Conservation (phyloP, 2,329 filamentous ascomycete genomes). For the Penicillium janthinellum region DNA sequence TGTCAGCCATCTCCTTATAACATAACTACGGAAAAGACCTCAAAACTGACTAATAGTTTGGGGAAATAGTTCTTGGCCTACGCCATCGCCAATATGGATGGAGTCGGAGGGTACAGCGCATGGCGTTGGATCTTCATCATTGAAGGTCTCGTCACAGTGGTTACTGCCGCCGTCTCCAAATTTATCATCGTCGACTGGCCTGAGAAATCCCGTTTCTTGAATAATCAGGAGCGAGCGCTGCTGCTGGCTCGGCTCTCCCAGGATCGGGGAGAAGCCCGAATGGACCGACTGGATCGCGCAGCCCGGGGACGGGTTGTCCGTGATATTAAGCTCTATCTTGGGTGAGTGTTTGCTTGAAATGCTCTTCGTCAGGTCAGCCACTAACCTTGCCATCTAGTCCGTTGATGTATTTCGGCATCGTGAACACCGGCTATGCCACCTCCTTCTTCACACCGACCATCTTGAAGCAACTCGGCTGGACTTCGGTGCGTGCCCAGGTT, state of each 20-base stretch:
- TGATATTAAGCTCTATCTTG: conserved; percentile 45
- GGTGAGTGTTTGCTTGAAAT: conserved; percentile 27
- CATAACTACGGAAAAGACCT: too few relatives aligned
- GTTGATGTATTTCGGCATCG: conserved; percentile 66
- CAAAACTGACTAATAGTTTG: background rate
- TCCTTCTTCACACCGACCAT: conserved; percentile 49
- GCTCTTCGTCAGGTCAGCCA: background rate
- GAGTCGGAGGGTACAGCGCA: conserved; percentile 40
- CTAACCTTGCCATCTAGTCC: conserved; percentile 34
- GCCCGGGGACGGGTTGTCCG: conserved; percentile 50
- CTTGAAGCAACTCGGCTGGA: conserved; percentile 57
- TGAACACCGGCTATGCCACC: conserved; percentile 51
- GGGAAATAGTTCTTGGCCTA: conserved; percentile 43
- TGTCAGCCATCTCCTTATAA: background rate
- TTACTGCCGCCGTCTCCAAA: conserved; percentile 52
- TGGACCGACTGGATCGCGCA: conserved; percentile 57
- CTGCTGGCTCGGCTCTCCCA: conserved; percentile 47
- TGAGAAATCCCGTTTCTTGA: conserved; percentile 50
- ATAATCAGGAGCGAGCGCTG: conserved; percentile 46
- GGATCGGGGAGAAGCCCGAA: conserved; percentile 50
- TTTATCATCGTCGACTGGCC: conserved; percentile 53
- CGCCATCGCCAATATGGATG: conserved; percentile 45
- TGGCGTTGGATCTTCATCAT: conserved; percentile 55
- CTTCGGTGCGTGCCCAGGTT: conserved; percentile 53
- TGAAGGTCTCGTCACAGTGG: conserved; percentile 53